Evolutionary conservation across 352 stramenopile species (phyloP), one percentile per base, ranked within the genome.

Genomic region (Globisporangium ultimum): DNA sequence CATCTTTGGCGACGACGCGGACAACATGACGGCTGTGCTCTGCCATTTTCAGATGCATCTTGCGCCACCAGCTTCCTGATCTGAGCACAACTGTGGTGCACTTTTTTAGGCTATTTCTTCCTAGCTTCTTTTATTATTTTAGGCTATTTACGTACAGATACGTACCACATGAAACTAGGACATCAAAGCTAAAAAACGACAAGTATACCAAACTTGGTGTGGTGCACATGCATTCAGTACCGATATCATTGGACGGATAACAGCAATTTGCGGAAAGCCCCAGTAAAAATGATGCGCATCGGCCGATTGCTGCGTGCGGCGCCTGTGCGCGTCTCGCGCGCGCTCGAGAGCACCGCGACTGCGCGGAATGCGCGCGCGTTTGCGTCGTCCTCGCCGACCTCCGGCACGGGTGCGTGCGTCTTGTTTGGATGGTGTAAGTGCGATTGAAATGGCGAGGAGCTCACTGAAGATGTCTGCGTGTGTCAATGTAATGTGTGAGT

Each of bases 21-120:
- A 97, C 73, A 97, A 97, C 67, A 96, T 95, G 84, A 96, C 88
- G 3, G 87, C 72, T 6, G 72, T 95, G 36, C 55, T 95, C 21
- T 91, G 80, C 61, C 66, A 61, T 21, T 65, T 89, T 50, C 62
- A 65, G 22, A 53, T 72, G 32, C 11, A 46, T 51, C 11, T 52
- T 9, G 28, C 11, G 55, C 18, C 38, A 55, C 47, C 21, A 48
- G 18, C 21, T 50, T 55, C 38, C 40, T 63, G 45, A 48, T 7
- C 40, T 24, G 20, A 7, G 46, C 46, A 18, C 1, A 32, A 32
- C 14, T 10, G 11, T 10, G 28, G n/a, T 41, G 24, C 24, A 55
- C 28, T 36, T 45, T 58, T 47, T 66, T 55, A 22, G 18, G n/a
- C 28, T 6, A 36, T 36, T 36, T 10, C 24, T 28, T 28, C 5